Conservation (phyloP, 2,329 filamentous ascomycete genomes). For the Colletotrichum sojae region DNA sequence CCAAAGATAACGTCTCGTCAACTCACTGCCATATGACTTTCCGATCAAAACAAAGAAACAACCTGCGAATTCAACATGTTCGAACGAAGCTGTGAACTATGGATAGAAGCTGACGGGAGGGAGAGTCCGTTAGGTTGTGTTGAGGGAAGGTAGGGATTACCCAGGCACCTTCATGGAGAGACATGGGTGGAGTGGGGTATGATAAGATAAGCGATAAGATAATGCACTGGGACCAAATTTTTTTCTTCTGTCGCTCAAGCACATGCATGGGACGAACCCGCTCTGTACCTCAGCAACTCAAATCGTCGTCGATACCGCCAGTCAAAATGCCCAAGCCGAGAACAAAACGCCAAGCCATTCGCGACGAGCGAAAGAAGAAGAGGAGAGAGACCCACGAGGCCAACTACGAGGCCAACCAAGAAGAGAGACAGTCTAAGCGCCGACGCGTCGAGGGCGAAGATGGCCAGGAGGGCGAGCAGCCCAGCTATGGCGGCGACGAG, state of each 20-base stretch:
- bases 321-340: constrained; percentile 60
- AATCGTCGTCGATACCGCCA: constrained; percentile 8
- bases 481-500: constrained; percentile 42
- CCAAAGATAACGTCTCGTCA: no score
- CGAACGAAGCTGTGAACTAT: no score
- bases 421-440: constrained; percentile 38
- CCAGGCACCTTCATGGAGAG: not conserved
- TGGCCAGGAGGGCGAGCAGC: constrained; percentile 43
- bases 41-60: no score
- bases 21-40: no score
- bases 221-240: constrained; percentile 28
- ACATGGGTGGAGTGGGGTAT: not conserved
- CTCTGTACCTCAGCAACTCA: constrained; percentile 18
- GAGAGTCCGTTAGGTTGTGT: not conserved
- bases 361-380: constrained; percentile 60
- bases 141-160: not conserved
- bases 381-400: constrained; percentile 46
- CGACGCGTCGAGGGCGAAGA: constrained; percentile 45
- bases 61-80: no score
- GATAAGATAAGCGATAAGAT: constrained; percentile 46
- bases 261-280: constrained; percentile 5
- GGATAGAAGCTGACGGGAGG: not conserved
- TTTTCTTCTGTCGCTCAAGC: constrained; percentile 11
- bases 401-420: constrained; percentile 41
- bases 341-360: constrained; percentile 56